Base-by-base conservation (phyloP, 2,329 filamentous ascomycete species). In the Nemania abortiva region DNA sequence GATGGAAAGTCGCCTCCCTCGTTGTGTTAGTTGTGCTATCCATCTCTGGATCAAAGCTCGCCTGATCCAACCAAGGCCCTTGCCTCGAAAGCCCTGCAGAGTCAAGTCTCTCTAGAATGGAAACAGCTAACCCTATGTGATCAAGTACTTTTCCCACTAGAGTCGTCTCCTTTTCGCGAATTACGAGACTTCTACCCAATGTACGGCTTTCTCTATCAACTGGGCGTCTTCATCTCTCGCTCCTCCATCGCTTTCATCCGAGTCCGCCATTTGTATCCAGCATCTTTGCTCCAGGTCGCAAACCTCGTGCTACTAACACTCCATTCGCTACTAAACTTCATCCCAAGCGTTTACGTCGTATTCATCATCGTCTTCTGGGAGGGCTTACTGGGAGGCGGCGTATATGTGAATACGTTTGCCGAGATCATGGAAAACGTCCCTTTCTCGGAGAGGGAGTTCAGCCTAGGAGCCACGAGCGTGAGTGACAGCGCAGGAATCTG, bases 351-450 rank as follows among this genome's bases (percentile, higher is more conserved):
- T 27, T 98, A 94, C 78, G 75, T 97, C n/a, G 84, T 98, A 0
- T 98, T 97, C 76, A 68, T 88, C 24, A 84, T 98, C 69, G 86
- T 98, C 22, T 96, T 98, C 77, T 98, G 95, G 95, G 96, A 98
- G 79, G 96, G 96, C 0, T 80, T 98, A 13, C 84, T 99, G 0
- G 96, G 96, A 0, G 96, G 96, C 0, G 85, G 94, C 3, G 96
- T 98, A 0, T 99, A 99, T 76, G 95, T 98, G 68, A 97, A 95
- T 76, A 97, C 95, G 0, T 99, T 98, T 80, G 94, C 95, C 0
- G 93, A 97, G 78, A 98, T 99, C 70, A 91, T 94, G 79, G 94
- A 98, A 75, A 90, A 90, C 6, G 90, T 98, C 0, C 89, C 90
- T 0, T 83, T 86, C 4, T 88, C 90, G 37, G 94, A 98, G 62